Evolutionary conservation across 371 early-diverging fungal species (phyloP).

Genomic region (Syncephalastrum sp.): DNA sequence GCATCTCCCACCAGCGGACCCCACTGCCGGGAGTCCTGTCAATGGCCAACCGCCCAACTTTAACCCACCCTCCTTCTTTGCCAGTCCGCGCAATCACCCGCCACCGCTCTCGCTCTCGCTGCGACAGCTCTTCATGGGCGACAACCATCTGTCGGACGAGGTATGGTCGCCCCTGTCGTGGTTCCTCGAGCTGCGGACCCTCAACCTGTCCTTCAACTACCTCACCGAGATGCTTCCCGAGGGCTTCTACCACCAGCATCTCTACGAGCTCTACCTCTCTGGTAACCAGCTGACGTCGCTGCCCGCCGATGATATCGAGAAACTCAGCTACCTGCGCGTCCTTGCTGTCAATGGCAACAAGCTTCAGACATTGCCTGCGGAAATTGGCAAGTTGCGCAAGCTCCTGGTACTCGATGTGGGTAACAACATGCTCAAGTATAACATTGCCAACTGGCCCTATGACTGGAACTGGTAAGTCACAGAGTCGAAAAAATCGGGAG

Average conservation of each 20-base stretch:
- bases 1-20: not conserved
- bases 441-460: conserved; percentile 93
- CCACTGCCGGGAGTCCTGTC: not conserved
- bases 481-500: not conserved
- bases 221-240: conserved; percentile 77
- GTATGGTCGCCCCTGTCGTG: conserved; percentile 72
- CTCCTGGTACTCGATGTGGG: conserved; percentile 84
- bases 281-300: conserved; percentile 85
- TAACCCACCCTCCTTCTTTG: conserved; percentile 53
- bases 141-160: conserved; percentile 81
- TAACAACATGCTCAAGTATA: conserved; percentile 87
- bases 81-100: conserved; percentile 53
- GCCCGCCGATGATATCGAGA: conserved; percentile 86
- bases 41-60: conserved; percentile 34
- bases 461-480: conserved; percentile 89
- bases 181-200: conserved; percentile 69
- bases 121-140: conserved; percentile 68
- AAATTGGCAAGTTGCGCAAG: conserved; percentile 79
- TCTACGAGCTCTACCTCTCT: conserved; percentile 78
- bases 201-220: conserved; percentile 85
- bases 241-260: conserved; percentile 47
- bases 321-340: conserved; percentile 63
- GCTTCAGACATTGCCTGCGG: conserved; percentile 88
- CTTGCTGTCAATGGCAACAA: conserved; percentile 90
- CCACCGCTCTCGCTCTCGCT: conserved; percentile 69